Evolutionary conservation across 331 rosid genomes (phyloP).

Genomic region (Acacia pycnantha): DNA sequence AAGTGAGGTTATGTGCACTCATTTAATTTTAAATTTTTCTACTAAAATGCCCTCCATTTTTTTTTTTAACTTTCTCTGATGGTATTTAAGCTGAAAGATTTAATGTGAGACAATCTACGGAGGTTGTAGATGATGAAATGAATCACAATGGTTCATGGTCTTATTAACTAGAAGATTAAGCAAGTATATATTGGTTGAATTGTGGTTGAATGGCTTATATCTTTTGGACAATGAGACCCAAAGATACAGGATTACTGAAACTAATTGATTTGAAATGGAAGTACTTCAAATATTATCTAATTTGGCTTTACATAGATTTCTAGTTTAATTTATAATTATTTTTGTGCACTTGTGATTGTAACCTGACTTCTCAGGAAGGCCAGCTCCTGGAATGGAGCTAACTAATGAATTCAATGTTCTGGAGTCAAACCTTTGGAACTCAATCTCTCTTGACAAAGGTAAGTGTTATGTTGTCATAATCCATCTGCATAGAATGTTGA

Average conservation of each 20-base stretch:
- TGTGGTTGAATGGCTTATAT: background rate
- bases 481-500: conserved; percentile 4
- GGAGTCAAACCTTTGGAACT: conserved; percentile 92
- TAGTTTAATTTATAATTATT: conserved; percentile 9
- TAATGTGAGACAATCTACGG: background rate
- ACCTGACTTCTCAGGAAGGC: conserved; percentile 70
- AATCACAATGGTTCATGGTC: background rate
- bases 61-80: background rate
- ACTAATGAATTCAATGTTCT: conserved; percentile 87
- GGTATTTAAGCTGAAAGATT: background rate
- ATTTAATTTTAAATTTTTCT: background rate
- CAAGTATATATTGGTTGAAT: background rate
- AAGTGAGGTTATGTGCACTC: background rate
- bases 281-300: background rate
- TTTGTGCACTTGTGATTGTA: background rate
- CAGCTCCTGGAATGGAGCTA: conserved; percentile 88
- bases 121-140: background rate
- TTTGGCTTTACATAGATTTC: background rate
- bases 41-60: background rate
- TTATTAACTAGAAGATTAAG: background rate
- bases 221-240: background rate
- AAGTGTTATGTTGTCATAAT: conserved; percentile 17
- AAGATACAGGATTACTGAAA: background rate
- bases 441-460: conserved; percentile 83
- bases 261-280: background rate